These are phyloP conservation scores for Agrostemma githago DNA, from an alignment of 148 eudicot genomes.

Conservation along the genomic window DNA sequence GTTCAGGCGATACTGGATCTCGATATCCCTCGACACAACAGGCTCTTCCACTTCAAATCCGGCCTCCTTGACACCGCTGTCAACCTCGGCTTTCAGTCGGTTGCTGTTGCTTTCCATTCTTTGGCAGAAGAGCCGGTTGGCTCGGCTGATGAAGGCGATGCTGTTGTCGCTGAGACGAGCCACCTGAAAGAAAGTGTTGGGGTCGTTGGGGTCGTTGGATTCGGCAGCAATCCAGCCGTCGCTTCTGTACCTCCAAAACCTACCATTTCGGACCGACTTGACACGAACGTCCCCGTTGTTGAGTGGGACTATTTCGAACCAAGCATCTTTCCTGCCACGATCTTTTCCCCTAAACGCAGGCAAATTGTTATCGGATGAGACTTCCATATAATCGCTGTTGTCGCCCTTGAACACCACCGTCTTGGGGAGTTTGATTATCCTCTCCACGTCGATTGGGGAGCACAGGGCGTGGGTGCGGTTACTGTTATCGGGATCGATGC, in stretches of 20 bases:
- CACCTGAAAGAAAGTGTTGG: neutral
- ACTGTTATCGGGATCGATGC: neutral
- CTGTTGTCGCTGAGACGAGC: slow-evolving; percentile 2
- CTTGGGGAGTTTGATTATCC: slow-evolving; percentile 8
- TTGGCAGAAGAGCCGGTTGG: slow-evolving; percentile 7
- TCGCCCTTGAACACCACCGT: slow-evolving; percentile 7
- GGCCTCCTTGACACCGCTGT: slow-evolving; percentile 9
- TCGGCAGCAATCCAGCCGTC: neutral
- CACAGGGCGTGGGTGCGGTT: neutral
- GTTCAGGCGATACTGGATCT: neutral
- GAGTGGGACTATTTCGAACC: slow-evolving; percentile 1
- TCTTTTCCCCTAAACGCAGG: neutral
- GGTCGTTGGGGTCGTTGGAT: neutral
- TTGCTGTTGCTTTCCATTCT: neutral
- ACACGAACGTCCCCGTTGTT: slow-evolving; percentile 10
- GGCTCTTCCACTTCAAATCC: slow-evolving; percentile 4
- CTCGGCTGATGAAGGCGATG: slow-evolving; percentile 1
- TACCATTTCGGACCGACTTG: neutral
- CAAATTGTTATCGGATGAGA: neutral
- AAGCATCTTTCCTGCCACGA: neutral
- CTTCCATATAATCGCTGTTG: neutral
- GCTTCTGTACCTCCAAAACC: neutral
- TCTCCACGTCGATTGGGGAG: slow-evolving; percentile 4
- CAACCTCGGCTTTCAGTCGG: neutral
- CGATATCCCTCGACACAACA: neutral